Percentiles rank a stretch among this genome's conserved stretches.
Evolutionary conservation across 495 filamentous ascomycete species (phyloP).

Genomic region (Talaromyces adpressus): DNA sequence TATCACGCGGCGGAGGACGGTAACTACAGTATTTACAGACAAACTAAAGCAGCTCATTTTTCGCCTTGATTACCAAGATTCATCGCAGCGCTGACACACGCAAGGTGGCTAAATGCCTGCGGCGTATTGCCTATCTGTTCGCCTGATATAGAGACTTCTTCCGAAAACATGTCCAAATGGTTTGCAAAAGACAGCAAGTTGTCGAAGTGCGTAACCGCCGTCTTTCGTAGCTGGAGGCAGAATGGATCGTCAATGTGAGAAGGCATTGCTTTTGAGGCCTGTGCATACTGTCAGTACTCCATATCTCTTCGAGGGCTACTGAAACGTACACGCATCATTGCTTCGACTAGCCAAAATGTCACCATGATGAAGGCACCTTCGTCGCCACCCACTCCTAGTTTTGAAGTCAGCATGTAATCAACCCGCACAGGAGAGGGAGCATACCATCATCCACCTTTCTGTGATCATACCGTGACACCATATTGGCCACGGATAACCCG

Average conservation of each 20-base stretch:
- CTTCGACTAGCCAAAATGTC: conserved; percentile 71
- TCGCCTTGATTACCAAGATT: too few species aligned
- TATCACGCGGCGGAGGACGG: too few species aligned
- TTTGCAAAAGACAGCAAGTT: conserved; percentile 67
- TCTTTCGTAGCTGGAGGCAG: conserved; percentile 37
- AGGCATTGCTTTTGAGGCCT: too few species aligned
- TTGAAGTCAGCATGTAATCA: too few species aligned
- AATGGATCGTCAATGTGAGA: not conserved
- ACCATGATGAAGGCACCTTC: conserved; percentile 77
- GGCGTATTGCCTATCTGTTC: conserved; percentile 71
- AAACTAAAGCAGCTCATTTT: too few species aligned
- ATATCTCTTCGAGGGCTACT: too few species aligned
- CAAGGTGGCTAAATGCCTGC: conserved; percentile 67
- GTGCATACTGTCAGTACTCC: too few species aligned
- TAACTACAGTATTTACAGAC: too few species aligned
- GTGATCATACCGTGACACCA: conserved; percentile 67
- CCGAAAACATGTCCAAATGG: conserved; percentile 68
- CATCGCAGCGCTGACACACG: conserved; percentile 64
- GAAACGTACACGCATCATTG: conserved; percentile 52
- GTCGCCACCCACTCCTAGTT: conserved; percentile 58
- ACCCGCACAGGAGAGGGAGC: conserved; percentile 14
- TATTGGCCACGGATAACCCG: conserved; percentile 60
- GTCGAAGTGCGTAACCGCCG: conserved; percentile 62
- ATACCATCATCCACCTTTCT: conserved; percentile 58
- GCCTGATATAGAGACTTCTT: conserved; percentile 62